A percentile compares a stretch with the other conserved stretches of the same genome.
Evolutionary conservation across 208 protist species (phyloP).

Genomic region (Vickermania ingenoplastis): DNA sequence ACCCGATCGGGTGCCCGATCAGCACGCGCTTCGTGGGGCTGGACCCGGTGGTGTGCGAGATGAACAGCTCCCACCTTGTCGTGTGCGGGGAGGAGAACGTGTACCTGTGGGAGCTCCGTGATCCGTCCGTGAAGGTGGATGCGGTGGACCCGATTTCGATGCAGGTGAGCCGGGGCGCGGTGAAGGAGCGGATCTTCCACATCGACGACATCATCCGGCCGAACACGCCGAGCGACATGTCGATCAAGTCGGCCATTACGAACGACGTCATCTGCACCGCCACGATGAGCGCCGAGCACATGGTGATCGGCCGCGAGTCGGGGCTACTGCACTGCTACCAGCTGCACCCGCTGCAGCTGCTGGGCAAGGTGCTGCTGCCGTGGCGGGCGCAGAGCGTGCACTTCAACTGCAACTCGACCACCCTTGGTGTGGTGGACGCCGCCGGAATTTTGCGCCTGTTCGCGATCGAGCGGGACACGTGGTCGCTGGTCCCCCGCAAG

Average conservation of each 20-base stretch:
- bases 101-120: conserved; percentile 94
- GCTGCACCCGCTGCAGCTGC: conserved; percentile 76
- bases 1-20: conserved; percentile 92
- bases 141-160: conserved; percentile 74
- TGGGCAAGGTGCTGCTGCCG: conserved; percentile 64
- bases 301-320: conserved; percentile 87
- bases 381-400: conserved; percentile 65
- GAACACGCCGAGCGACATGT: conserved; percentile 41
- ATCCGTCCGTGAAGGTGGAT: conserved; percentile 63
- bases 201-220: conserved; percentile 84
- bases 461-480: conserved; percentile 35
- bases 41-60: conserved; percentile 75
- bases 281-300: conserved; percentile 64
- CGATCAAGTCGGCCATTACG: conserved; percentile 60
- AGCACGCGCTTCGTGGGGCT: conserved; percentile 89
- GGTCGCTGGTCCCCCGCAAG: conserved; percentile 55
- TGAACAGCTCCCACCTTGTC: conserved; percentile 91
- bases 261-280: conserved; percentile 89
- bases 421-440: conserved; percentile 87
- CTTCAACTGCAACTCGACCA: conserved; percentile 88
- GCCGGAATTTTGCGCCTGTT: conserved; percentile 71
- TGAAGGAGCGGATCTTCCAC: conserved; percentile 81
- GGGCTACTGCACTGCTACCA: conserved; percentile 85
- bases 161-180: conserved; percentile 61
- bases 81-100: conserved; percentile 85